Percentiles rank a stretch among this genome's conserved stretches.
Conservation (phyloP, 129 eudicot species). For the Lonicera japonica region DNA sequence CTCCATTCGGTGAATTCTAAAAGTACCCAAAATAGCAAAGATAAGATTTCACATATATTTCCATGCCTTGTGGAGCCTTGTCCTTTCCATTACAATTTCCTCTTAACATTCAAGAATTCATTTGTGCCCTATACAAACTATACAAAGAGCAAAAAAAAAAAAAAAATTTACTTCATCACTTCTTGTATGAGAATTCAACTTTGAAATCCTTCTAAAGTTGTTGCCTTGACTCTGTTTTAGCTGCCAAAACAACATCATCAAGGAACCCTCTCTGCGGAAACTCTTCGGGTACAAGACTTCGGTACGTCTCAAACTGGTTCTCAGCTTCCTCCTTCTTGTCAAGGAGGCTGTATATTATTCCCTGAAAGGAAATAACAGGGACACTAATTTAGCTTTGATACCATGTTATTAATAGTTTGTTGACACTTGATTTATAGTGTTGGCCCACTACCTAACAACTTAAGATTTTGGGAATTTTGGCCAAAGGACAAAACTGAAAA, state of each 20-base stretch:
- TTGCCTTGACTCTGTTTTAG: slow-evolving; percentile 67
- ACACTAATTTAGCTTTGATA: too few relatives aligned
- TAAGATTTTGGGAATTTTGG: too few relatives aligned
- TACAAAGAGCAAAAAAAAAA: not conserved
- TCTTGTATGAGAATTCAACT: slow-evolving; percentile 34
- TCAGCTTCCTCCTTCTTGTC: slow-evolving; percentile 76
- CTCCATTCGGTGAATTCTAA: too few relatives aligned
- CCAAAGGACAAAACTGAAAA: too few relatives aligned
- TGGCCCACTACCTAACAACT: too few relatives aligned
- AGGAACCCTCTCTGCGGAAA: slow-evolving; percentile 85
- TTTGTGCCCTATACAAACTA: not conserved
- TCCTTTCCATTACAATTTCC: not conserved
- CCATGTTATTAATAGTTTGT: too few relatives aligned
- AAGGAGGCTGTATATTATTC: slow-evolving; percentile 75
- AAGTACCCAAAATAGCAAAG: too few relatives aligned
- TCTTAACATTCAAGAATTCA: not conserved
- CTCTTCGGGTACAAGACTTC: slow-evolving; percentile 83
- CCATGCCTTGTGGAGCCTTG: too few relatives aligned
- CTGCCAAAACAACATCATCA: slow-evolving; percentile 84
- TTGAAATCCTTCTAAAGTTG: slow-evolving; percentile 43
- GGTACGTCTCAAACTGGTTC: slow-evolving; percentile 60
- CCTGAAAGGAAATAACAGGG: slow-evolving; percentile 56
- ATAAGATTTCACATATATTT: too few relatives aligned
- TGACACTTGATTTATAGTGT: too few relatives aligned
- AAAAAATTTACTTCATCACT: slow-evolving; percentile 7